Base-by-base conservation (phyloP, 176 grass and related monocot genomes). In the Rhynchospora pubera region DNA sequence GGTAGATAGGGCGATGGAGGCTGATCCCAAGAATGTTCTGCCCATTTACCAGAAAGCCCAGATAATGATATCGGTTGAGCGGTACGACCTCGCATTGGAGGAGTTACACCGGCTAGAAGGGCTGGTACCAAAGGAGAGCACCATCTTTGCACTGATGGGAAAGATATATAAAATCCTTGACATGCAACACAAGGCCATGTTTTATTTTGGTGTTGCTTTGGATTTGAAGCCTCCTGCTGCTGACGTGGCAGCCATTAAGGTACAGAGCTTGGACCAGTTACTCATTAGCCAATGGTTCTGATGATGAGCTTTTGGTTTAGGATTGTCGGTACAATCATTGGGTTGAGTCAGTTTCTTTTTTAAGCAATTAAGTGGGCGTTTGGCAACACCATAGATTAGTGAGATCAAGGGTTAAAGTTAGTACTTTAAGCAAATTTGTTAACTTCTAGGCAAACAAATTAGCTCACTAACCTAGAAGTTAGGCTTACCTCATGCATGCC, bases 211-310 rank as follows among this genome's bases (percentile, higher is more conserved):
- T 24, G 80, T 94, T 84, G 96, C 96, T 62, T 84, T 99, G 84
- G 96, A 99, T 93, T 90, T 99, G 51, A 99, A 99, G 84, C 96
- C 96, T 86, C 92, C 96, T 8, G 90, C 96, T 78, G 89, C 96
- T 62, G 96, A 99, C 21, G 82, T 94, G 77, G 89, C 96, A 79
- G 81, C 90, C 70, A 99, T 99, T 80, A 99, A 99, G 96, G 96
- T 99, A 84, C 48, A 10, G 8, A 9, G 47, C 66, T 65, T 26
- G 14, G 23, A 82, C 52, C 58, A 18, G 7, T 39, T 79, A 57
- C 23, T 63, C 63, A 12, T 62, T 80, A 44, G 44, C 67, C 16
- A 44, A 34, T 70, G 39, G 32, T 10, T 69, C 65, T 69, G 65
- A n/a, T 69, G 39, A 44, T 69, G 14, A 19, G 21, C 21, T 1